phyloP scores from a whole-genome alignment of 768 basidiomycete genomes.

The Naganishia friedmannii region DNA sequence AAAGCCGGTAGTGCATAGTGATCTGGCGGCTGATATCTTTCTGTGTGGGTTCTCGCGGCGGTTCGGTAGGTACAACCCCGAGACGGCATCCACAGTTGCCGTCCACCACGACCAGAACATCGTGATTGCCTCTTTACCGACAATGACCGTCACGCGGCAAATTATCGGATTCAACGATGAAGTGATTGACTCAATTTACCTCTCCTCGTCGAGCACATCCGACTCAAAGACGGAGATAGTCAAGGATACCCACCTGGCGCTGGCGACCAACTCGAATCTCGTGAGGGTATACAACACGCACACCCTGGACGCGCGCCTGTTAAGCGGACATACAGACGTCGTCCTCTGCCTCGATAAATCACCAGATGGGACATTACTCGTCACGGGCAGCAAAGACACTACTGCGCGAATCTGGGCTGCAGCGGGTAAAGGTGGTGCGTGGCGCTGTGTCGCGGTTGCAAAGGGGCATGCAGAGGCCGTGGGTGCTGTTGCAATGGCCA shows the following conservation, averaged over 20 bases:
- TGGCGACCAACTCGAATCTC: conserved; percentile 96
- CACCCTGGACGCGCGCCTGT: conserved; percentile 74
- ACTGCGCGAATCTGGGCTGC: conserved; percentile 81
- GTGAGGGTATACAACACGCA: conserved; percentile 80
- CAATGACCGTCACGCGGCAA: conserved; percentile 67
- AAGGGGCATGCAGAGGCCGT: conserved; percentile 71
- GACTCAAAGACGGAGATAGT: background rate
- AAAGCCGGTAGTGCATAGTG: background rate
- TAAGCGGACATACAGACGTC: conserved; percentile 86
- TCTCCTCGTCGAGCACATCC: too few relatives aligned
- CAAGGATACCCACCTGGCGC: conserved; percentile 71
- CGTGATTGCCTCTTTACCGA: conserved; percentile 69
- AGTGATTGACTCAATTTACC: conserved; percentile 82
- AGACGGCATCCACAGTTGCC: conserved; percentile 67
- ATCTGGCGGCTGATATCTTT: background rate
- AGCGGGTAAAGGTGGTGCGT: conserved; percentile 54
- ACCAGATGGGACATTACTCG: conserved; percentile 67
- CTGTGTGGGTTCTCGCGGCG: too few relatives aligned
- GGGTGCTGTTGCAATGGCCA: conserved; percentile 25
- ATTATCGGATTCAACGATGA: conserved; percentile 97
- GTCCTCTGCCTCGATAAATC: conserved; percentile 79
- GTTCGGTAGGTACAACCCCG: conserved; percentile 70
- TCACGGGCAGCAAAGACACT: conserved; percentile 86
- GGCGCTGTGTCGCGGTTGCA: conserved; percentile 77
- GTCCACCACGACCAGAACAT: conserved; percentile 97